Conservation (phyloP, 2,329 filamentous ascomycete genomes). For the Penicillium capsulatum region DNA sequence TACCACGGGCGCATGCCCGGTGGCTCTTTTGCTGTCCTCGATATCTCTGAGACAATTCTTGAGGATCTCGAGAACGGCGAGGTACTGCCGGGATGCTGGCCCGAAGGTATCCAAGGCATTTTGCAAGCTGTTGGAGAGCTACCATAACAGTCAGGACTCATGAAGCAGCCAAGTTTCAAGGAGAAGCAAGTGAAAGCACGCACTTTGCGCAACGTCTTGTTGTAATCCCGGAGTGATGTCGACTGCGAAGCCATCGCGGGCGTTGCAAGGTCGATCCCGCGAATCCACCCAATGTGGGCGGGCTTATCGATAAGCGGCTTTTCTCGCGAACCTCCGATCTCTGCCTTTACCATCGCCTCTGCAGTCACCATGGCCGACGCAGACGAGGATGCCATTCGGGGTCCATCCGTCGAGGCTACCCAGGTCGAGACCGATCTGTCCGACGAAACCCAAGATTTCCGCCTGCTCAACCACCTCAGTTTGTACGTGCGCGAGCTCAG, state of each 20-base stretch:
- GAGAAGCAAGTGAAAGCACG: not conserved
- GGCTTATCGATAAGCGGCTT: conserved; percentile 27
- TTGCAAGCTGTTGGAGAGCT: conserved; percentile 43
- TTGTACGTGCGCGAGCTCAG: conserved; percentile 34
- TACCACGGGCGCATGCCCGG: conserved; percentile 9
- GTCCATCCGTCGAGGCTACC: conserved; percentile 26
- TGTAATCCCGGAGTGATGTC: conserved; percentile 11
- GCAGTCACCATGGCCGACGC: conserved; percentile 39
- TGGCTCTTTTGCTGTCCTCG: conserved; percentile 15
- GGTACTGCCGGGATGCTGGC: conserved; percentile 35
- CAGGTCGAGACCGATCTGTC: conserved; percentile 60
- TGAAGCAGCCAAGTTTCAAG: no score
- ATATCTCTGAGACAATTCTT: conserved; percentile 32
- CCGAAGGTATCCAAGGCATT: conserved; percentile 42
- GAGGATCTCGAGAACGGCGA: conserved; percentile 35
- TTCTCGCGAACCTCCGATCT: conserved; percentile 9
- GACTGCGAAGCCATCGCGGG: not conserved
- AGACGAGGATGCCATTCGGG: conserved; percentile 41
- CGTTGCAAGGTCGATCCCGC: not conserved
- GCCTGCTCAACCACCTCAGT: conserved; percentile 60
- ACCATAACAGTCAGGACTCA: not conserved
- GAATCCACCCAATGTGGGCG: not conserved
- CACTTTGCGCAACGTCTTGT: conserved; percentile 20
- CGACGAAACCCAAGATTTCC: conserved; percentile 84
- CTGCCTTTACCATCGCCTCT: not conserved